Conservation (phyloP, 306 rosid genomes). For the Begonia loranthoides region DNA sequence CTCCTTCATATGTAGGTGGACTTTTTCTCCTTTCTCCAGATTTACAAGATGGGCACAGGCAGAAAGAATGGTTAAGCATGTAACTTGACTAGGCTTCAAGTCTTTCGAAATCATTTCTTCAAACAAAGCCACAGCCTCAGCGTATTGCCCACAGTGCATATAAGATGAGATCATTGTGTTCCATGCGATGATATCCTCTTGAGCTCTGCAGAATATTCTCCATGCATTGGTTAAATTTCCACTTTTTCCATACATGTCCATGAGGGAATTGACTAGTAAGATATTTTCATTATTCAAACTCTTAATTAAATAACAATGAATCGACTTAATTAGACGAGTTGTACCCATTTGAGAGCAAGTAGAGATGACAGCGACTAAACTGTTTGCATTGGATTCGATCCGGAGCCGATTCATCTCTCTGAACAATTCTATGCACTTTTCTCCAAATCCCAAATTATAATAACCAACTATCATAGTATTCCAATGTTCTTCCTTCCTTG, state of each 20-base stretch:
- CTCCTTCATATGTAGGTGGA: constrained; percentile 36
- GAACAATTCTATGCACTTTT: constrained; percentile 35
- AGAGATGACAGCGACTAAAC: constrained; percentile 40
- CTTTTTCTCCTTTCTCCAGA: constrained; percentile 34
- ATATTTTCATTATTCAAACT: constrained; percentile 21
- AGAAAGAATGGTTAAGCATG: constrained; percentile 42
- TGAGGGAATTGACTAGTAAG: constrained; percentile 38
- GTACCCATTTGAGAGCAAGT: constrained; percentile 37
- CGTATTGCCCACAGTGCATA: constrained; percentile 23
- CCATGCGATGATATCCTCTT: constrained; percentile 44
- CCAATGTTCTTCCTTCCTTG: constrained; percentile 33
- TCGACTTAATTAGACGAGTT: constrained; percentile 36
- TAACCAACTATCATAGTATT: constrained; percentile 42
- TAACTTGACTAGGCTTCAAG: constrained; percentile 36
- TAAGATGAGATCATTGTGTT: constrained; percentile 59
- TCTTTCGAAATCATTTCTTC: constrained; percentile 37
- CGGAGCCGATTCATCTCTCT: constrained; percentile 40
- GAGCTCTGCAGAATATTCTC: constrained; percentile 32
- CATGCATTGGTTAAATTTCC: constrained; percentile 28
- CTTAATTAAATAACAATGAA: constrained; percentile 47
- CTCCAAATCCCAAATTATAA: constrained; percentile 22
- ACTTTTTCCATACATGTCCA: constrained; percentile 66
- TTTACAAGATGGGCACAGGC: constrained; percentile 63
- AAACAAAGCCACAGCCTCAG: constrained; percentile 37
- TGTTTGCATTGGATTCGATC: constrained; percentile 25